Conservation (phyloP, 2,329 filamentous ascomycete species). For the Alternaria dauci region DNA sequence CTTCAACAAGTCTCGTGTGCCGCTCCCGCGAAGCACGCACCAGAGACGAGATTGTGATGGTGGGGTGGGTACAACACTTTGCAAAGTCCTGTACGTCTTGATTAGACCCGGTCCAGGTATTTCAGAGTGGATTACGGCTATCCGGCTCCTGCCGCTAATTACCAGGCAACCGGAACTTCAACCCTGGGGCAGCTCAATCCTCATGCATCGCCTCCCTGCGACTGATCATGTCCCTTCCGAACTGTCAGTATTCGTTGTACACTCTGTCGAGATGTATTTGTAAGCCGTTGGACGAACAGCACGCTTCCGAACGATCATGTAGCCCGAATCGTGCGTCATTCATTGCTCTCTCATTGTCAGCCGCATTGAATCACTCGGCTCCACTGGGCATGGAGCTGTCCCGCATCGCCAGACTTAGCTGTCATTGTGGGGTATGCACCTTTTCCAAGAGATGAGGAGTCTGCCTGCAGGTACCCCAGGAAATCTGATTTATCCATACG, state of each 20-base stretch:
- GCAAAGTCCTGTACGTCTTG: background rate
- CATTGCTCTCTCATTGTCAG: background rate
- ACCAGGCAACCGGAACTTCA: constrained; percentile 15
- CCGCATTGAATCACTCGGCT: background rate
- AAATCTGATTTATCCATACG: constrained; percentile 37
- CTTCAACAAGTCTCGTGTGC: background rate
- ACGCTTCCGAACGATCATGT: background rate
- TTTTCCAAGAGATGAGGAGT: constrained; percentile 16
- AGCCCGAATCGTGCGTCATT: background rate
- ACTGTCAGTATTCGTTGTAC: constrained; percentile 10
- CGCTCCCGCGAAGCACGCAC: background rate
- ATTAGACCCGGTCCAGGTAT: background rate
- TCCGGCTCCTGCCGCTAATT: constrained; percentile 31
- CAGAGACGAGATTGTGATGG: background rate
- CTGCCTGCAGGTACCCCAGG: constrained; percentile 13
- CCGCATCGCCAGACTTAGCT: constrained; percentile 11
- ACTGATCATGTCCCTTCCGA: constrained; percentile 4
- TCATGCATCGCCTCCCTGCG: constrained; percentile 7
- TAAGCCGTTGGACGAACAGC: constrained; percentile 4
- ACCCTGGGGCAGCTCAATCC: background rate
- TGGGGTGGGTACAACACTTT: background rate
- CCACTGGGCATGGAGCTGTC: background rate
- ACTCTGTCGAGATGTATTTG: constrained; percentile 3
- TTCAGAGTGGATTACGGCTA: constrained; percentile 5
- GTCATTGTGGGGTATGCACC: constrained; percentile 29